Conservation (phyloP, 192 early-diverging fungal genomes). For the Coemansia sp. region DNA sequence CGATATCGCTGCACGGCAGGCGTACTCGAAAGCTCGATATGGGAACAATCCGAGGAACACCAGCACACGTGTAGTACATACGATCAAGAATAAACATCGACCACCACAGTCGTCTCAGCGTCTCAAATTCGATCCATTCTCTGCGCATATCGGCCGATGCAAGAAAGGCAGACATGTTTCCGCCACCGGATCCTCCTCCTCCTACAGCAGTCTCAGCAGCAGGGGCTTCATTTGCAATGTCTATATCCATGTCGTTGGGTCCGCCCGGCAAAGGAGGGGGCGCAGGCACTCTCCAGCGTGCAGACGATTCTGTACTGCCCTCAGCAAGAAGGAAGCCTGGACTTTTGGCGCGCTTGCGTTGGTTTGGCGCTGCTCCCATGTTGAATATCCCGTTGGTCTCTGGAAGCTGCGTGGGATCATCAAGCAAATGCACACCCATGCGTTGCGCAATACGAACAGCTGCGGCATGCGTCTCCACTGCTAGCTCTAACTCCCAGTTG, state of each 20-base stretch:
- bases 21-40: constrained; percentile 38
- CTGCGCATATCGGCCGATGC: constrained; percentile 28
- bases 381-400: constrained; percentile 44
- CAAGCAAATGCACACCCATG: constrained; percentile 45
- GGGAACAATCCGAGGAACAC: constrained; percentile 35
- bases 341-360: constrained; percentile 36
- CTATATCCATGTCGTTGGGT: constrained; percentile 17
- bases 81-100: constrained; percentile 49
- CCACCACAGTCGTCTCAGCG: constrained; percentile 53
- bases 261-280: constrained; percentile 22
- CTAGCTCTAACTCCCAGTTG: constrained; percentile 38
- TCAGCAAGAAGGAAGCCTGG: constrained; percentile 4
- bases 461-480: constrained; percentile 37
- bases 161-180: background rate
- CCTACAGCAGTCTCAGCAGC: background rate
- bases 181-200: background rate
- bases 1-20: constrained; percentile 49
- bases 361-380: constrained; percentile 19
- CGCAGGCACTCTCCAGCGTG: constrained; percentile 11
- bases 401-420: constrained; percentile 30
- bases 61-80: constrained; percentile 26
- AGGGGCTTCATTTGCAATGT: background rate
- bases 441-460: constrained; percentile 45
- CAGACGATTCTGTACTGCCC: background rate
- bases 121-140: constrained; percentile 46